Base-by-base conservation (phyloP, 805 yeast species). In the Lachancea dasiensis region DNA sequence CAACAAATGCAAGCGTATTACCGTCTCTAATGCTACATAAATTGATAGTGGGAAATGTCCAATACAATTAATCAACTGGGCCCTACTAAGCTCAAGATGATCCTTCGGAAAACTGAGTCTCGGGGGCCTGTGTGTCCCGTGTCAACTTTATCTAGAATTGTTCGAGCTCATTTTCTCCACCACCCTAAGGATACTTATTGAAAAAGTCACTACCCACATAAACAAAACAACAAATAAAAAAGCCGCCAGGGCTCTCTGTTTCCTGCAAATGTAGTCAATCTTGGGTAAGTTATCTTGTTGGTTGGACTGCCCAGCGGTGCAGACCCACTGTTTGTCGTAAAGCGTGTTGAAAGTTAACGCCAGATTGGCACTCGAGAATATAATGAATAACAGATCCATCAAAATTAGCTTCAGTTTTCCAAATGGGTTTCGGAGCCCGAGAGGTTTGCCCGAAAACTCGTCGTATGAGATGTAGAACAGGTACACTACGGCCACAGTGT, bases 381-480 rank as follows among this genome's bases (percentile, higher is more conserved):
- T 87, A 45, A 92, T 86, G 60, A 92, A 86, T 22, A 90, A 63
- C 28, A 90, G 66, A 57, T 92, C 98, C 48, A 87, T 67, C 67
- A 87, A 67, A 43, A 90, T 75, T 37, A 90, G 70, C 52, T 84
- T 72, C 68, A 92, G 73, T 57, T 92, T 92, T 17, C 83, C 86
- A 43, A 75, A 67, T 0, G 97, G 94, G 44, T 86, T 75, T 49
- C 98, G 72, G 31, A 92, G 68, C 0, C 98, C 98, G 34, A 92
- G 60, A 0, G 97, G 98, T 55, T 86, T 82, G 10, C 96, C 94
- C 17, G 80, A 73, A 60, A 86, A 90, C 60, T 92, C 98, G 60
- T 92, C 97, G 52, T 77, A 79, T 2, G 95, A 78, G 57, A 90
- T 85, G 60, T 85, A 87, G 3, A 79, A 62, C 39, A 87, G 70